Conservation (phyloP, 768 basidiomycete genomes). For the Termitomyces sp. region DNA sequence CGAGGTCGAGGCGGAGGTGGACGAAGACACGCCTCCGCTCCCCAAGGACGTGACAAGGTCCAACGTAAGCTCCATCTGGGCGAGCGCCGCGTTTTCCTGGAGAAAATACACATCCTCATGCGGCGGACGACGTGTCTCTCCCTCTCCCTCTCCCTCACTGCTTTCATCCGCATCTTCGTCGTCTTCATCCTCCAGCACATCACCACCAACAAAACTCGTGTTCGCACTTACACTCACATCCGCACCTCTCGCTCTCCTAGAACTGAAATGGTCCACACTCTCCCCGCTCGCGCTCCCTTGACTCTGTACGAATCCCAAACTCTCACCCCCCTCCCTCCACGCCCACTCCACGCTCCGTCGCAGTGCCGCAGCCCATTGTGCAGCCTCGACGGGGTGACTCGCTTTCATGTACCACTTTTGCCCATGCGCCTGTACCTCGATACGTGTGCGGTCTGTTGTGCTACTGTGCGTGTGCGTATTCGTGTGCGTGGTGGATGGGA, state of each 20-base stretch:
- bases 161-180: conserved; percentile 27
- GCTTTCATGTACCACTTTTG: conserved; percentile 85
- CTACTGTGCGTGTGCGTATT: too few relatives aligned
- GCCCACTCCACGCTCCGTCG: conserved; percentile 70
- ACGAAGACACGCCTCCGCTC: conserved; percentile 9
- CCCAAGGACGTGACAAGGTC: conserved; percentile 33
- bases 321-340: conserved; percentile 33
- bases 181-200: conserved; percentile 20
- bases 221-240: conserved; percentile 2
- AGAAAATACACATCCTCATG: conserved; percentile 57
- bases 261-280: conserved; percentile 40
- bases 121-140: conserved; percentile 37
- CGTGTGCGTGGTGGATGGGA: conserved; percentile 26
- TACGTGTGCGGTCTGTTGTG: too few relatives aligned
- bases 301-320: too few relatives aligned
- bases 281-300: conserved; percentile 43
- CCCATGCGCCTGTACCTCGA: conserved; percentile 71
- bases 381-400: conserved; percentile 85
- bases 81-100: conserved; percentile 62
- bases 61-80: conserved; percentile 76
- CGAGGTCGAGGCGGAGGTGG: neutral
- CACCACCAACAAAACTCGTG: conserved; percentile 14
- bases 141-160: conserved; percentile 36
- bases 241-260: conserved; percentile 10
- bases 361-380: conserved; percentile 82